Percentiles rank a stretch among this genome's conserved stretches.
Conservation (phyloP, 2,329 filamentous ascomycete species). For the Fusarium chuoi region DNA sequence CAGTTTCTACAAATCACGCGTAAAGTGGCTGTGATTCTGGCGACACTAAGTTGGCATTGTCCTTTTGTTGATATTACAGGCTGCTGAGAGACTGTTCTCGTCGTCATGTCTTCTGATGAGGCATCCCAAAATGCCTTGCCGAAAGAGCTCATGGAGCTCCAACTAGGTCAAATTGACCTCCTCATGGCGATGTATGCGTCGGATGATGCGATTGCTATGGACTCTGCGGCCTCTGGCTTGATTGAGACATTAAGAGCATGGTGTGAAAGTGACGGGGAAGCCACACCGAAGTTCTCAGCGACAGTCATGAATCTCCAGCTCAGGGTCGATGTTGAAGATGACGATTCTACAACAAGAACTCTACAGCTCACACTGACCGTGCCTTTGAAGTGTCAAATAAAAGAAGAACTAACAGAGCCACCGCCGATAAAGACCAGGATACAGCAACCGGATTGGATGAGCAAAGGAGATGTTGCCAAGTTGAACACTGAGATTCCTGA, state of each 20-base stretch:
- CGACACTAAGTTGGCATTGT: fast-evolving
- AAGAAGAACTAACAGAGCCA: constrained; percentile 45
- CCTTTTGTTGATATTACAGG: fast-evolving
- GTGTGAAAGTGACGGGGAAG: constrained; percentile 33
- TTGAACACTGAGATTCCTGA: constrained; percentile 55
- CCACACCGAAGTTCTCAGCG: background rate
- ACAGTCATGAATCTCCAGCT: constrained; percentile 41
- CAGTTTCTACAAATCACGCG: constrained; percentile 9
- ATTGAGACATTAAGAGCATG: constrained; percentile 37
- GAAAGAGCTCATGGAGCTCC: constrained; percentile 57
- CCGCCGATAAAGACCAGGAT: constrained; percentile 55
- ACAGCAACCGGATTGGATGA: constrained; percentile 64
- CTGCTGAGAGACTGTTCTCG: fast-evolving
- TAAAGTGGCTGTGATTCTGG: background rate
- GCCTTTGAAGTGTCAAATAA: constrained; percentile 42
- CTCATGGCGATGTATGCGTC: constrained; percentile 62
- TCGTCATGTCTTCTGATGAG: background rate
- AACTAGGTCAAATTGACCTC: constrained; percentile 62
- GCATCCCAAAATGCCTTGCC: constrained; percentile 43
- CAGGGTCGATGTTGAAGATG: constrained; percentile 32
- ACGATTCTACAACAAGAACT: constrained; percentile 1
- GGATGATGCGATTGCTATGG: constrained; percentile 48
- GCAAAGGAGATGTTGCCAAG: constrained; percentile 55
- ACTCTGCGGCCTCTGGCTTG: constrained; percentile 26
- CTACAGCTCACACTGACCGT: constrained; percentile 51